Conservation (phyloP, 2,329 filamentous ascomycete genomes). For the Fusarium verrucosum region DNA sequence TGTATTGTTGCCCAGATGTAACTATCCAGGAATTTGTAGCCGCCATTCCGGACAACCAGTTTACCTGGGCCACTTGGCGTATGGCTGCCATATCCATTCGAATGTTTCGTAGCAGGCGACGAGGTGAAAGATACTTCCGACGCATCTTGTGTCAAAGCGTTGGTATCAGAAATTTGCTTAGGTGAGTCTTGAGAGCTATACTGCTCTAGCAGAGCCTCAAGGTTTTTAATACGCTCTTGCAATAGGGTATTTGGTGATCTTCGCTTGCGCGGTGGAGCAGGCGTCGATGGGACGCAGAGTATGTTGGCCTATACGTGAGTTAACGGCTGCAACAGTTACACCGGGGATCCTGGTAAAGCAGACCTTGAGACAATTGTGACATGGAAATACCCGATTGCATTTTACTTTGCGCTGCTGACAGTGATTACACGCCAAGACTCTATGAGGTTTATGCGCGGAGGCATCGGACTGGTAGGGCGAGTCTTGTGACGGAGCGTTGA, state of each 20-base stretch:
- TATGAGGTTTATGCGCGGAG: not conserved
- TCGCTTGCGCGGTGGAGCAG: slow-evolving; percentile 13
- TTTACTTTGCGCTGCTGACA: slow-evolving; percentile 23
- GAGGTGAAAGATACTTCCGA: not conserved
- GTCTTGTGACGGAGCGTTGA: not conserved
- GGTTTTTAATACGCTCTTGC: slow-evolving; percentile 13
- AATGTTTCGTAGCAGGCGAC: not conserved
- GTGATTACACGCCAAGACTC: slow-evolving; percentile 17
- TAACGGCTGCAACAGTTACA: no score
- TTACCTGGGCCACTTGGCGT: not conserved
- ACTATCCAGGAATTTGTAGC: slow-evolving; percentile 12
- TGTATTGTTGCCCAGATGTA: slow-evolving; percentile 5
- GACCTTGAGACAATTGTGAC: slow-evolving; percentile 7
- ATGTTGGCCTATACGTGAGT: not conserved
- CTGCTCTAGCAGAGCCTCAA: slow-evolving; percentile 7
- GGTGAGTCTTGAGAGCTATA: slow-evolving; percentile 1
- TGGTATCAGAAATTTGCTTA: not conserved
- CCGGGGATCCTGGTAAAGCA: no score
- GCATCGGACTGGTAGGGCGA: slow-evolving; percentile 12
- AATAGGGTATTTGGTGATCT: slow-evolving; percentile 10
- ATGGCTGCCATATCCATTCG: not conserved
- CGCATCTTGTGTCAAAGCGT: not conserved
- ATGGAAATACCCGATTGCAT: slow-evolving; percentile 21
- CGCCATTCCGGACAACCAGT: slow-evolving; percentile 7
- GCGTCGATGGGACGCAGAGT: slow-evolving; percentile 2